Evolutionary conservation across 2,329 filamentous ascomycete genomes (phyloP), one percentile per base, ranked within the genome.

Genomic region (Blastomyces silverae): DNA sequence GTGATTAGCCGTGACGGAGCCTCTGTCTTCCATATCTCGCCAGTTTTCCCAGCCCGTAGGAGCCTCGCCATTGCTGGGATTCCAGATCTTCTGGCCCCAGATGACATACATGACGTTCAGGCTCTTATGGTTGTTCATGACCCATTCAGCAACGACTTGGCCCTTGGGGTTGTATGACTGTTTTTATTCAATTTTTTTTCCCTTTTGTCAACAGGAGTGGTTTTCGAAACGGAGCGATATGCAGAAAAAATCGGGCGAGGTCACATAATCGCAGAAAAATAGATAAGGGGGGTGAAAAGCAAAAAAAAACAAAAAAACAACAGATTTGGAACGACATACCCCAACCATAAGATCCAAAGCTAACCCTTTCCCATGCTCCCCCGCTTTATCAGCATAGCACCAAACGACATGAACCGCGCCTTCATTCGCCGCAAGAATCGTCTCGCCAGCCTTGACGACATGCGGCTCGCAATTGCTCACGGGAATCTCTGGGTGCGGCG

Each of bases 71-170:
- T 69, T 67, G 34, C 71, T 72, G 4, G 75, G 70, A 61, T 73
- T 76, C 80, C 79, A 82, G 69, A 82, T 82, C 66, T 73, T 76
- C 72, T 82, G 80, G 22, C 79, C 80, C 79, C 79, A 82, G 67
- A 82, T 82, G 59, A 82, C 76, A 66, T 82, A 82, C 70, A 79
- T 81, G 68, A 82, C 70, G 64, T 78, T 76, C 8, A 81, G 74
- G 5, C 71, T 46, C 34, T 56, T 68, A 17, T 75, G 74, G 66
- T 82, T 79, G 42, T 77, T 75, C 80, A 82, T 82, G 31, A 79
- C 73, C 79, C 80, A 82, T 69, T 82, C 79, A 1, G 80, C 81
- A 44, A 82, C 80, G 44, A 78, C 72, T 28, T 74, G 73, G 10
- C 80, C 80, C 1, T 76, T 76, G 25, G 75, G 67, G 8, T 76